Evolutionary conservation across 148 eudicot species (phyloP).

Genomic region (Chenopodium album): DNA sequence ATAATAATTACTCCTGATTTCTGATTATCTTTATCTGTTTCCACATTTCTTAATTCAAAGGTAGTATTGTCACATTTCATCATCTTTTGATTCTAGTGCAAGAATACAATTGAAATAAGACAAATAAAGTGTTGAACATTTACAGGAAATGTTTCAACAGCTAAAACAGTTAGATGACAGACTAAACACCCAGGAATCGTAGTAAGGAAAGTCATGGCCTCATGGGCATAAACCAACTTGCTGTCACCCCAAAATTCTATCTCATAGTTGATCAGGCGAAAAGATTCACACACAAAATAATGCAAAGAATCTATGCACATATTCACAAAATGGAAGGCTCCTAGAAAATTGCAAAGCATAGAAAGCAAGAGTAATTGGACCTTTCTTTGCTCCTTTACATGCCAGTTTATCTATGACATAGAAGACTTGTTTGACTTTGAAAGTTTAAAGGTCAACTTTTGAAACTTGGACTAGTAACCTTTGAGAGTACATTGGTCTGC

Average conservation of each 20-base stretch:
- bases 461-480: not conserved
- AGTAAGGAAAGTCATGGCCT: not conserved
- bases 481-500: not conserved
- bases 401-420: not conserved
- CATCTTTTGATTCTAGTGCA: not conserved
- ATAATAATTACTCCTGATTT: too few relatives aligned
- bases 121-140: not conserved
- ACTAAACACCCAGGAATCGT: not conserved
- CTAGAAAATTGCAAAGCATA: not conserved
- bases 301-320: too few relatives aligned
- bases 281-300: not conserved
- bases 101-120: not conserved
- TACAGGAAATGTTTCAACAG: not conserved
- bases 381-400: not conserved
- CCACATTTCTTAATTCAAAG: not conserved
- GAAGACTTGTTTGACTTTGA: not conserved
- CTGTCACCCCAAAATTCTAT: not conserved
- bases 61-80: too few relatives aligned
- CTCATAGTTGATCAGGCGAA: not conserved
- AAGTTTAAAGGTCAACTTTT: not conserved
- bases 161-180: not conserved
- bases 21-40: not conserved
- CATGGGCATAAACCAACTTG: not conserved
- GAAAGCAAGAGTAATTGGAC: not conserved
- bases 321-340: not conserved